phyloP scores from a whole-genome alignment of 495 filamentous ascomycete genomes.

The Hypomontagnella monticulosa region DNA sequence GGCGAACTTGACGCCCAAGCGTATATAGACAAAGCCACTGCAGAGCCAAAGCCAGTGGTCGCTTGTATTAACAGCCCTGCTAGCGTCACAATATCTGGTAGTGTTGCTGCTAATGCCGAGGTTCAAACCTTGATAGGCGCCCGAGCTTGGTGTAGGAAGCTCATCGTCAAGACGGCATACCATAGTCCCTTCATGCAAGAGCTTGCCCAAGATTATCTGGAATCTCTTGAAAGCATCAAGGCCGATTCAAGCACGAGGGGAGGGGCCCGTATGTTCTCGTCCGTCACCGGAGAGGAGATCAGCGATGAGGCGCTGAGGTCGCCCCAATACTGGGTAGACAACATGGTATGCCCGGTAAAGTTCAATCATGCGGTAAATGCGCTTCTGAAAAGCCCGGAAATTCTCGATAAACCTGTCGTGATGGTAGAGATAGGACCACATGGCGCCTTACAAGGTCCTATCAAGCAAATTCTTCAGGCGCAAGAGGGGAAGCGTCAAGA shows the following conservation, averaged over 20 bases:
- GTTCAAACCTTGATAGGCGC: slow-evolving; percentile 34
- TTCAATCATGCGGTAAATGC: slow-evolving; percentile 49
- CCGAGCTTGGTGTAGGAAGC: slow-evolving; percentile 50
- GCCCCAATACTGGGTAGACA: slow-evolving; percentile 54
- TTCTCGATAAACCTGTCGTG: slow-evolving; percentile 28
- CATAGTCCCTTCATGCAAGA: slow-evolving; percentile 56
- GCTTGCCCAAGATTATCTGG: slow-evolving; percentile 50
- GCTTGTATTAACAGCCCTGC: slow-evolving; percentile 61
- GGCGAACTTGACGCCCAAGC: slow-evolving; percentile 34
- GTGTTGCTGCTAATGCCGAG: slow-evolving; percentile 47
- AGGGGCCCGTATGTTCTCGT: slow-evolving; percentile 52
- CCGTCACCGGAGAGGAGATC: slow-evolving; percentile 49
- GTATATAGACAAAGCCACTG: slow-evolving; percentile 44
- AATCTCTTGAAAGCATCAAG: slow-evolving; percentile 33
- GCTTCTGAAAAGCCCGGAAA: slow-evolving; percentile 24
- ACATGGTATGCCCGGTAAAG: slow-evolving; percentile 53
- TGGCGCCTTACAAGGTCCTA: slow-evolving; percentile 59
- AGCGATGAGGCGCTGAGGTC: slow-evolving; percentile 40
- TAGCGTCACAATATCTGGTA: slow-evolving; percentile 59
- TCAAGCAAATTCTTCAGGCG: slow-evolving; percentile 56
- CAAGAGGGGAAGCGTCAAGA: slow-evolving; percentile 19
- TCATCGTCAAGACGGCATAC: slow-evolving; percentile 54
- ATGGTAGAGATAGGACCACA: slow-evolving; percentile 69
- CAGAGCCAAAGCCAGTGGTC: slow-evolving; percentile 42
- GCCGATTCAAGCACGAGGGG: slow-evolving; percentile 12